phyloP scores from a whole-genome alignment of 106 monocot genomes.

The Xerophyta viscosa region DNA sequence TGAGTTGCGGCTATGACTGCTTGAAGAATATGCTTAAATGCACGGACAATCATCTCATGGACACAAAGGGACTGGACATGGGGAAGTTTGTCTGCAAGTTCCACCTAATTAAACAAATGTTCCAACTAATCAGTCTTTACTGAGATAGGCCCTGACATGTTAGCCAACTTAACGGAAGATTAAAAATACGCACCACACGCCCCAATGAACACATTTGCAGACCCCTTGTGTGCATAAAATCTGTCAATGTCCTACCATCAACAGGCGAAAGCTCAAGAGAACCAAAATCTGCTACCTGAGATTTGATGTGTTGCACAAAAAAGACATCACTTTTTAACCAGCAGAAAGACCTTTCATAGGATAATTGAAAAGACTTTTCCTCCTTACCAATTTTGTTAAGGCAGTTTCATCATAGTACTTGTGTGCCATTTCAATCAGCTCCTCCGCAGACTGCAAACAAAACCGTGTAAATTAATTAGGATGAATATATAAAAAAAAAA shows the following conservation, averaged over 20 bases:
- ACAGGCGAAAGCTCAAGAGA: conserved; percentile 97
- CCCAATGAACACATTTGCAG: conserved; percentile 90
- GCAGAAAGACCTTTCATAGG: no score
- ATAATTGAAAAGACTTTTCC: no score
- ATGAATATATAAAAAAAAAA: no score
- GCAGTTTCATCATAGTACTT: conserved; percentile 81
- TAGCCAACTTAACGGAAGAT: no score
- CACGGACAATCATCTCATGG: conserved; percentile 91
- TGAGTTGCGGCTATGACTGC: conserved; percentile 78
- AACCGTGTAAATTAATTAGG: no score
- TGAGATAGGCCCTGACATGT: no score
- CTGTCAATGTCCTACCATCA: conserved; percentile 93
- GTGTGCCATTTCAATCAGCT: conserved; percentile 84
- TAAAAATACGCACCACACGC: conserved; percentile 58
- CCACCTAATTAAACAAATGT: conserved; percentile 78
- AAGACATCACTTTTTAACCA: no score
- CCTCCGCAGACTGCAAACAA: conserved; percentile 62
- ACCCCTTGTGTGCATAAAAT: conserved; percentile 98
- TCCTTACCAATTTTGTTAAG: conserved; percentile 79
- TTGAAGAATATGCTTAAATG: conserved; percentile 85
- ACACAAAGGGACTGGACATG: conserved; percentile 91
- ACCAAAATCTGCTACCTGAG: conserved; percentile 89
- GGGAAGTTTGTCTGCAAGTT: conserved; percentile 88
- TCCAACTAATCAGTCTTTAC: no score
- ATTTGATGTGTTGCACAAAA: no score